These are phyloP conservation scores for Rhinocladiella mackenziei DNA, from an alignment of 2,329 filamentous ascomycete genomes.

Conservation along the genomic window DNA sequence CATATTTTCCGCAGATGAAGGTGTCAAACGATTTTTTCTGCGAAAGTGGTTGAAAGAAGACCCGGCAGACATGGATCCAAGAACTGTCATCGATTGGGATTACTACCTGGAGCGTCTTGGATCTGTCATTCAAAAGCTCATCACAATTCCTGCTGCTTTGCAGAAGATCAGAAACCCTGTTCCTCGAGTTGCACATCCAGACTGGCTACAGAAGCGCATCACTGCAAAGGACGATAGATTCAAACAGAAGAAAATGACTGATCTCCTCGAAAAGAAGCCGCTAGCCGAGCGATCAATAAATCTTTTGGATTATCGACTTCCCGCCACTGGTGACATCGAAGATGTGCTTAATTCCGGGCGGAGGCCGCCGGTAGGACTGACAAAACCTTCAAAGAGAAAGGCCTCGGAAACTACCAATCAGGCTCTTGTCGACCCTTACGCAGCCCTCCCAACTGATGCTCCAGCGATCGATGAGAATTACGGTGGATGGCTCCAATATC, in stretches of 20 bases:
- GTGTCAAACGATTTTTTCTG: conserved; percentile 81
- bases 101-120: conserved; percentile 96
- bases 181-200: conserved; percentile 86
- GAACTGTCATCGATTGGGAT: conserved; percentile 88
- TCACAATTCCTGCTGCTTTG: conserved; percentile 93
- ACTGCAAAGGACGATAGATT: conserved; percentile 94
- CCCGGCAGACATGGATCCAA: conserved; percentile 81
- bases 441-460: conserved; percentile 76
- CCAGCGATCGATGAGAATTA: conserved; percentile 85
- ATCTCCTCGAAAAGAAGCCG: conserved; percentile 63
- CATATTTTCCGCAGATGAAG: conserved; percentile 91
- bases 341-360: conserved; percentile 70
- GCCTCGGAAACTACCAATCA: conserved; percentile 58
- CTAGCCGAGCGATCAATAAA: conserved; percentile 54
- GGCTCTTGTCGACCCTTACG: conserved; percentile 64
- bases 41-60: conserved; percentile 96
- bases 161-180: conserved; percentile 95
- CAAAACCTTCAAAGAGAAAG: conserved; percentile 67
- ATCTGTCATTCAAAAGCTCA: conserved; percentile 96
- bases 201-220: conserved; percentile 92
- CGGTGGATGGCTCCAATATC: conserved; percentile 79
- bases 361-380: conserved; percentile 60
- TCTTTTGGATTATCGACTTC: conserved; percentile 54
- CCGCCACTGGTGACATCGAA: conserved; percentile 65
- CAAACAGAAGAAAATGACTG: conserved; percentile 98